Percentiles rank a stretch among this genome's conserved stretches.
These are phyloP conservation scores for Plasmodium coatneyi DNA, from an alignment of 169 alveolate genomes.

Conservation along the genomic window DNA sequence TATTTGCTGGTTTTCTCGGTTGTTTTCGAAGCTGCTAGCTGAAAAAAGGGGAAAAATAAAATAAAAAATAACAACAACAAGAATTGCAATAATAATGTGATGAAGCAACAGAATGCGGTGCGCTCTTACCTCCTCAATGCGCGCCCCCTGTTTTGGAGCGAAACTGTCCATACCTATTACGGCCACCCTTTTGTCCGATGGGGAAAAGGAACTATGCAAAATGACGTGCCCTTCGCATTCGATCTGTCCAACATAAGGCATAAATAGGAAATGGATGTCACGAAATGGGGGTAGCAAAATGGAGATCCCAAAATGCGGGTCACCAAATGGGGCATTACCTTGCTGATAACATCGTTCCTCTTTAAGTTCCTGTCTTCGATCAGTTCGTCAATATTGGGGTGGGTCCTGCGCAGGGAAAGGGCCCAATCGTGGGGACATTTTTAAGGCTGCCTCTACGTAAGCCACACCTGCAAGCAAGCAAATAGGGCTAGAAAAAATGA, in stretches of 20 bases:
- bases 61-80: background rate
- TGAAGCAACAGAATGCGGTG: background rate
- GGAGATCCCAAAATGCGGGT: background rate
- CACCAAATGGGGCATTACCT: slow-evolving; percentile 7
- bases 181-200: slow-evolving; percentile 49
- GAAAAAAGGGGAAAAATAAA: background rate
- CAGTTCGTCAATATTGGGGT: slow-evolving; percentile 1
- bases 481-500: background rate
- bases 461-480: background rate
- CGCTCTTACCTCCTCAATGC: background rate
- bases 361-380: slow-evolving; percentile 25
- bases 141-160: background rate
- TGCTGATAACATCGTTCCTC: slow-evolving; percentile 33
- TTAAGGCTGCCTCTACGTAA: background rate
- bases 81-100: background rate
- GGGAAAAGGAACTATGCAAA: slow-evolving; percentile 42
- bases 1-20: slow-evolving; percentile 46
- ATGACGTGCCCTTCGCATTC: slow-evolving; percentile 51
- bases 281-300: background rate
- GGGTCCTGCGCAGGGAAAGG: background rate
- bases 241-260: slow-evolving; percentile 29
- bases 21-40: slow-evolving; percentile 54
- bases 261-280: background rate
- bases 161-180: slow-evolving; percentile 23
- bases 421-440: background rate